Percentiles rank a stretch among this genome's conserved stretches.
Evolutionary conservation across 129 eudicot genomes (phyloP).

Genomic region (Rutidosis leptorrhynchoides): DNA sequence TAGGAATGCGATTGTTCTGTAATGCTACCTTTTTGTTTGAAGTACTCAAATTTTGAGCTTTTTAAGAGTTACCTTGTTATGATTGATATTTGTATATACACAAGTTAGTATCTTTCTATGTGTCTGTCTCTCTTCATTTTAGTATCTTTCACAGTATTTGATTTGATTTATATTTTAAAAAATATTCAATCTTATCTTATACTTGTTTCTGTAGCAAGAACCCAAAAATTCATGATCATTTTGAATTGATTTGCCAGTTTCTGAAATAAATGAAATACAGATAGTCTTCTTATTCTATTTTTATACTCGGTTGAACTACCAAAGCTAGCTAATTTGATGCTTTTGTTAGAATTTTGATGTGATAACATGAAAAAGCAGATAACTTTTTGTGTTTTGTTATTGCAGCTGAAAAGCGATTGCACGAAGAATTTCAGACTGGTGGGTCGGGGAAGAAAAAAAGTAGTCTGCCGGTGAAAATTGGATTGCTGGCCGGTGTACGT

Average conservation of each 20-base stretch:
- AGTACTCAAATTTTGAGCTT: neutral
- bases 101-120: neutral
- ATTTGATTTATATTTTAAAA: slow-evolving; percentile 3
- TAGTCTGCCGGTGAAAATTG: slow-evolving; percentile 10
- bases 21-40: neutral
- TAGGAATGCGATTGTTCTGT: neutral
- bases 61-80: neutral
- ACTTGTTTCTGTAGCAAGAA: slow-evolving; percentile 17
- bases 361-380: neutral
- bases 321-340: neutral
- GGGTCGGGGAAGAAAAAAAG: slow-evolving; percentile 2
- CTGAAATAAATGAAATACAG: neutral
- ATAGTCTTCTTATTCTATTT: too few species aligned
- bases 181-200: neutral
- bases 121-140: neutral
- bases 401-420: slow-evolving; percentile 18
- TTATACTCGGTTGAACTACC: neutral
- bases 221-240: slow-evolving; percentile 7
- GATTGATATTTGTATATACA: neutral
- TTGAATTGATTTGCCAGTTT: neutral
- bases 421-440: neutral
- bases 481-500: neutral
- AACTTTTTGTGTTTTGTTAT: slow-evolving; percentile 5
- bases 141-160: neutral
- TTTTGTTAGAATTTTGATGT: neutral